Evolutionary conservation across 2,329 filamentous ascomycete species (phyloP), one percentile per base, ranked within the genome.

Genomic region (Penicillium freii): DNA sequence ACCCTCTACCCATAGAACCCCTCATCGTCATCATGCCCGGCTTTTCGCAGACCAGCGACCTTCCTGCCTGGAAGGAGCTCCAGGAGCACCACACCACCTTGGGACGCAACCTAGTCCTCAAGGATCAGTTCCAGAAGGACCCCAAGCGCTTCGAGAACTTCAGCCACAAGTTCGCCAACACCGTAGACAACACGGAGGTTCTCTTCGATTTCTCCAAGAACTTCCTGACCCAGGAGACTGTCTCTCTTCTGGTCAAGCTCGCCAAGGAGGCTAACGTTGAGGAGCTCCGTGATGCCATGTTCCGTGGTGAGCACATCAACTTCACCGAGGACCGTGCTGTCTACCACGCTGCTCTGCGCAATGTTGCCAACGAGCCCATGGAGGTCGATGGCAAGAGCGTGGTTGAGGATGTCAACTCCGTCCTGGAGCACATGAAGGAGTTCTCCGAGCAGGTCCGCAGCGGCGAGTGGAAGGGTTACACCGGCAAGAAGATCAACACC

Each of bases 141-240:
- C 87, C 92, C 49, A 75, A 89, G 73, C 91, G 94, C 62, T 97
- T 97, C 82, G 79, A 88, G 71, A 96, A 94, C 79, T 92, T 96
- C 81, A 90, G 87, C 74, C 90, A 87, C 75, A 91, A 85, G 71
- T 96, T 97, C 78, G 81, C 84, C 69, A 92, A 91, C 77, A 76
- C 84, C 52, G 87, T 89, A 66, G 90, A 95, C 71, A 84, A 83
- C 71, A 87, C 86, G 67, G 91, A 97, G 65, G 94, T 95, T 71
- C 85, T 99, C 63, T 99, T 97, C 78, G 94, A 99, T 79, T 99
- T 96, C 81, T 94, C 89, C 82, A 99, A 99, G 87, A 99, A 99
- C 85, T 92, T 99, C 78, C 77, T 97, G 70, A 94, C 89, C 61
- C 90, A 96, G 67, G 92, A 97, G 79, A 97, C 93, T 5, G 82